Conservation (phyloP, 2,329 filamentous ascomycete genomes). For the Penicillium sp. region DNA sequence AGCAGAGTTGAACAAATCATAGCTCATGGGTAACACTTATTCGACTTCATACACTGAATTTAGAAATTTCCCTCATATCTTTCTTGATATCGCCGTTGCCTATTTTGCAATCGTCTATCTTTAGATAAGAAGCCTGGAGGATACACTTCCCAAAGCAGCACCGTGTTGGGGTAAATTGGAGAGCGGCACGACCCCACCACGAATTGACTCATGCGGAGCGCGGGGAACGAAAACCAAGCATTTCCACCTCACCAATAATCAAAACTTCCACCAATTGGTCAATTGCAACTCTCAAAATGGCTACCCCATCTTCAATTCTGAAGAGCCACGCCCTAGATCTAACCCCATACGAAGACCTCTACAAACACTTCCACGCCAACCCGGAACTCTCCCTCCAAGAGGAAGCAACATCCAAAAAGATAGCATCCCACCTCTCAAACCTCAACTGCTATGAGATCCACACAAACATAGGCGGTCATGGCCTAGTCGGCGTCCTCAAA, state of each 20-base stretch:
- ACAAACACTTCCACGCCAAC: conserved; percentile 59
- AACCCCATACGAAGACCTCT: conserved; percentile 52
- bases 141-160: not conserved
- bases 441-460: conserved; percentile 39
- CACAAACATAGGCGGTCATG: conserved; percentile 48
- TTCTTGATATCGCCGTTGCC: too few species aligned
- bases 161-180: not conserved
- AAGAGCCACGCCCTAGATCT: conserved; percentile 32
- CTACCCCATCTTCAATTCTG: conserved; percentile 23
- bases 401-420: conserved; percentile 50
- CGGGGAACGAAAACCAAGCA: not conserved
- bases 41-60: too few species aligned
- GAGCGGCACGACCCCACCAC: not conserved
- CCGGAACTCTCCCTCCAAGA: conserved; percentile 62
- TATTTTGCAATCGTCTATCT: too few species aligned
- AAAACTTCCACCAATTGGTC: not conserved
- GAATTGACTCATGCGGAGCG: not conserved
- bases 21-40: too few species aligned
- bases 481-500: conserved; percentile 43
- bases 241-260: not conserved
- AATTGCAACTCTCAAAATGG: conserved; percentile 23
- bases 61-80: too few species aligned
- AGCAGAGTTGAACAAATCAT: too few species aligned
- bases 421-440: conserved; percentile 44
- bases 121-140: too few species aligned